Conservation (phyloP, 441 rosid species). For the Brassica hybrid region DNA sequence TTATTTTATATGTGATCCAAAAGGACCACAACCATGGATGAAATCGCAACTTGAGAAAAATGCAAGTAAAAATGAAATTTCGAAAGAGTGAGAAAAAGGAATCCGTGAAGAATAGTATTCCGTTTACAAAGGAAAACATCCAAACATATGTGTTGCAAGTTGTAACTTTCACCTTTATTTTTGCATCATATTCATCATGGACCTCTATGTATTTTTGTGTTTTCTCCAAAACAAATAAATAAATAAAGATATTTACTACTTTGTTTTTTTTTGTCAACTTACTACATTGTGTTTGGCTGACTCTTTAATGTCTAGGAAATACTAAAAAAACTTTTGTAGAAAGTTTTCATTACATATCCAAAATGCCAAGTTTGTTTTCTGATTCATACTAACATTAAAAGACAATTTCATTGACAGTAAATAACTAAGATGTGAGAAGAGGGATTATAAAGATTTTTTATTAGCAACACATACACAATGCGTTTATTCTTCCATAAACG, state of each 20-base stretch:
- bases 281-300: no score
- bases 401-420: neutral
- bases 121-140: conserved; percentile 34
- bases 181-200: conserved; percentile 31
- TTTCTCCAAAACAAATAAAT: neutral
- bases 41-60: neutral
- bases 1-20: neutral
- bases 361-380: neutral
- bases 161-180: conserved; percentile 16
- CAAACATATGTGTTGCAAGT: conserved; percentile 23
- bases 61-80: neutral
- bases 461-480: neutral
- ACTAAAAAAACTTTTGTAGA: neutral
- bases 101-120: conserved; percentile 24
- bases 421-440: neutral
- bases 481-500: neutral
- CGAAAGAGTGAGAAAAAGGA: conserved; percentile 2
- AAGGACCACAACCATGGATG: neutral
- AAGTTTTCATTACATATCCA: neutral
- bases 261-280: no score
- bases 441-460: neutral
- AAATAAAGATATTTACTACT: neutral
- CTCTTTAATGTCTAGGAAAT: neutral
- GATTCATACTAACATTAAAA: neutral
- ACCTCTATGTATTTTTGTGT: conserved; percentile 17